Percentiles rank a stretch among this genome's conserved stretches.
These are phyloP conservation scores for Clavariopsis aquatica DNA, from an alignment of 495 filamentous ascomycete species.

Conservation along the genomic window DNA sequence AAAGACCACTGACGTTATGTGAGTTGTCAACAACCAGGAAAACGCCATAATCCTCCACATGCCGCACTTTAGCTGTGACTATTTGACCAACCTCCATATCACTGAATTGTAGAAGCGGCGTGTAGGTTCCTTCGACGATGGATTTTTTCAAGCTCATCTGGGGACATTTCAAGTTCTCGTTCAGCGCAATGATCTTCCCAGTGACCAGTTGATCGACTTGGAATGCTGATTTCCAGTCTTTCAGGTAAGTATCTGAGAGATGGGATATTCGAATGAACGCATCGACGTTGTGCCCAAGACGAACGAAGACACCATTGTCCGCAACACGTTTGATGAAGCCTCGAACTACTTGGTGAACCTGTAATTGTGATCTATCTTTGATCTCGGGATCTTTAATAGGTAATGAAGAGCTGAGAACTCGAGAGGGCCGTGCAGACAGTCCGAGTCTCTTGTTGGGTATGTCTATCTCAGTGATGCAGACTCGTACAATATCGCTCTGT, in stretches of 20 bases:
- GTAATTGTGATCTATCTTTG: conserved; percentile 64
- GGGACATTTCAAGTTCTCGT: conserved; percentile 46
- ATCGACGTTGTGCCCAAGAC: conserved; percentile 74
- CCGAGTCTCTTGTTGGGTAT: conserved; percentile 76
- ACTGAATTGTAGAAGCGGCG: conserved; percentile 63
- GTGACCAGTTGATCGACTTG: conserved; percentile 84
- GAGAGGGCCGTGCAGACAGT: conserved; percentile 82
- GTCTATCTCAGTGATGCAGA: conserved; percentile 80
- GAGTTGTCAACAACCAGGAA: conserved; percentile 89
- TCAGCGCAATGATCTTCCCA: conserved; percentile 73
- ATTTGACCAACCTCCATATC: conserved; percentile 77
- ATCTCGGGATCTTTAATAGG: conserved; percentile 82
- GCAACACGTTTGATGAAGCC: conserved; percentile 87
- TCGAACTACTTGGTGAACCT: conserved; percentile 75
- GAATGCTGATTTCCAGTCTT: conserved; percentile 93
- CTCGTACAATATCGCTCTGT: conserved; percentile 83
- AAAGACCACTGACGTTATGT: conserved; percentile 83
- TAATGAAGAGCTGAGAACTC: conserved; percentile 81
- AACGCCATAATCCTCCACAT: conserved; percentile 90
- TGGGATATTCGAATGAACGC: conserved; percentile 82
- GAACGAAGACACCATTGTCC: conserved; percentile 82
- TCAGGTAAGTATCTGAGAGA: conserved; percentile 85
- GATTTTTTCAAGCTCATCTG: conserved; percentile 56
- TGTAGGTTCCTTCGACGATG: conserved; percentile 75
- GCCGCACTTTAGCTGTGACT: conserved; percentile 84